phyloP scores from a whole-genome alignment of 306 rosid genomes.

The Morella rubra region DNA sequence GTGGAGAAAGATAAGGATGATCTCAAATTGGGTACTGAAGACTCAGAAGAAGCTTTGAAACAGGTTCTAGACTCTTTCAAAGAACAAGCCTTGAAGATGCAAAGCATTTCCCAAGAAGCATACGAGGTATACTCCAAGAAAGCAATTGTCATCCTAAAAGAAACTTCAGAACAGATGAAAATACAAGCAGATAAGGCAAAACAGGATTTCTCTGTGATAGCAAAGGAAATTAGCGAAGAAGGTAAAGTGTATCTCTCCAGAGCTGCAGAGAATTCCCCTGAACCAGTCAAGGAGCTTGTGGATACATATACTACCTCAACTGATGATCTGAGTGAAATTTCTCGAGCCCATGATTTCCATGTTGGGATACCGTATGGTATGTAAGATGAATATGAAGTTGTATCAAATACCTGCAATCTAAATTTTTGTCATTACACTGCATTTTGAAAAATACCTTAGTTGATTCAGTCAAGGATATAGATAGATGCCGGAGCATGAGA shows the following conservation, averaged over 20 bases:
- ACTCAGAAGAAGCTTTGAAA: slow-evolving; percentile 80
- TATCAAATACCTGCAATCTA: neutral
- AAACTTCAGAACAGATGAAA: slow-evolving; percentile 70
- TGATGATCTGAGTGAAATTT: slow-evolving; percentile 57
- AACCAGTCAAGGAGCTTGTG: slow-evolving; percentile 75
- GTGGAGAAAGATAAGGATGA: slow-evolving; percentile 48
- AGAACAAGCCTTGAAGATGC: slow-evolving; percentile 78
- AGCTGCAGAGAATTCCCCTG: slow-evolving; percentile 75
- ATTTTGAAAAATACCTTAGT: neutral
- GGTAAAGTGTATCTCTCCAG: slow-evolving; percentile 66
- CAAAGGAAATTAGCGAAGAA: slow-evolving; percentile 68
- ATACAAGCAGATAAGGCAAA: slow-evolving; percentile 77
- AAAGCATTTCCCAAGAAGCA: slow-evolving; percentile 76
- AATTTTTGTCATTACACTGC: slow-evolving; percentile 4
- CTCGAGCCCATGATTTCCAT: slow-evolving; percentile 70
- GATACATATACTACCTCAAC: slow-evolving; percentile 61
- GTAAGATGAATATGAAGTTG: slow-evolving; percentile 27
- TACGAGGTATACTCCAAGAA: slow-evolving; percentile 76
- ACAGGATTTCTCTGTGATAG: slow-evolving; percentile 56
- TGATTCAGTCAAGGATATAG: neutral
- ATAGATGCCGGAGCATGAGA: neutral
- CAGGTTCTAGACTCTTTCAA: slow-evolving; percentile 67
- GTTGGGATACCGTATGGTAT: slow-evolving; percentile 96
- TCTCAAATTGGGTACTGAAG: slow-evolving; percentile 40
- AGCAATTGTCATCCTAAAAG: slow-evolving; percentile 62